A percentile compares a stretch with the other conserved stretches of the same genome.
Conservation (phyloP, 2,329 filamentous ascomycete genomes). For the Trichophyton schoenleinii region DNA sequence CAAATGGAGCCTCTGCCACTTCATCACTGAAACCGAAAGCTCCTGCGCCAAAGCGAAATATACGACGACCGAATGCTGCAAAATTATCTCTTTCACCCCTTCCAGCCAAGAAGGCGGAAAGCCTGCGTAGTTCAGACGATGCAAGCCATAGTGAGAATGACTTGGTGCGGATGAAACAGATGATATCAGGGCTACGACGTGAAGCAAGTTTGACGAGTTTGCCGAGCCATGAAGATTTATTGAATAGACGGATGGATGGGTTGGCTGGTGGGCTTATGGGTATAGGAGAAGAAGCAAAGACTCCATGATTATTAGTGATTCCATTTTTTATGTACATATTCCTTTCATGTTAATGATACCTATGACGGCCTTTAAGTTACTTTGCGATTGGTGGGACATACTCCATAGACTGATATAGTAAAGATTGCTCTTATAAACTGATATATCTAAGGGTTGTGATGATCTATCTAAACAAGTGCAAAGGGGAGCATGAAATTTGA, state of each 20-base stretch:
- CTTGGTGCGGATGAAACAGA: constrained; percentile 11
- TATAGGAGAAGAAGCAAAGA: constrained; percentile 25
- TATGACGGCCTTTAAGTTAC: not conserved
- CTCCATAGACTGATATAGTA: not conserved
- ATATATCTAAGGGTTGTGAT: not conserved
- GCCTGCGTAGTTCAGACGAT: not conserved
- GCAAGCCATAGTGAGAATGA: not conserved
- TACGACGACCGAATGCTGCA: not conserved
- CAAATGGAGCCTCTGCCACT: not conserved
- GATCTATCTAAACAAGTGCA: not conserved
- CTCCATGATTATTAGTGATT: constrained; percentile 16
- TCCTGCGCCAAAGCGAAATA: not conserved
- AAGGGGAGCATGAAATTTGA: not conserved
- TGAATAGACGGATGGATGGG: constrained; percentile 44
- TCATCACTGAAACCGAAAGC: not conserved
- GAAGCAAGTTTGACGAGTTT: constrained; percentile 41
- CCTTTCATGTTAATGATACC: not conserved
- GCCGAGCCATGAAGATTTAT: constrained; percentile 45
- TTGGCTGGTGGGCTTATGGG: constrained; percentile 42
- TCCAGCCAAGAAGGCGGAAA: not conserved
- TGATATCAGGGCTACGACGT: constrained; percentile 15
- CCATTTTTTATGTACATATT: not conserved
- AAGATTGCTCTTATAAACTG: not conserved
- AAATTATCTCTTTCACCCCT: constrained; percentile 1
- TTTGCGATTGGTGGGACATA: not conserved